Evolutionary conservation across 2,329 filamentous ascomycete species (phyloP), one percentile per base, ranked within the genome.

Genomic region (Gnomoniopsis smithogilvyi): DNA sequence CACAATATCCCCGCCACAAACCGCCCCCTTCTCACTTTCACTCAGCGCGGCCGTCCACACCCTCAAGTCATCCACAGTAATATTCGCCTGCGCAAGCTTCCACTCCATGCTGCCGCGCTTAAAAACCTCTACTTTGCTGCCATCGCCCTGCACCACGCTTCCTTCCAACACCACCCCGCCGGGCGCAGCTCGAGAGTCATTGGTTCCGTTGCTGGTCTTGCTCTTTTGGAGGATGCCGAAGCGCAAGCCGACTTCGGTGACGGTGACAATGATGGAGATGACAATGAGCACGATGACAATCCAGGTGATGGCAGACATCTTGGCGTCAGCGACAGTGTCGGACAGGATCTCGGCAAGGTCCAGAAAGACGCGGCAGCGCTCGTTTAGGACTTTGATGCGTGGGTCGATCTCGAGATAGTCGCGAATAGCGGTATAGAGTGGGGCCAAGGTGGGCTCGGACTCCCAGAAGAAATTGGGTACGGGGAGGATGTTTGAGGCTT

Each of bases 391-490:
- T 73, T 96, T 92, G 71, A 96, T 96, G 56, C 95, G 91, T 8
- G 90, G 92, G 69, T 96, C 94, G 72, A 99, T 98, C 70, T 99
- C 95, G 62, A 99, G 88, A 70, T 99, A 99, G 73, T 98, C 95
- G 67, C 95, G 91, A 53, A 98, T 92, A 61, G 93, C 95, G 60
- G 86, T 88, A 77, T 99, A 99, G 30, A 99, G 86, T 0, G 95
- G 95, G 71, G 97, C 92, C 0, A 99, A 82, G 0, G 92, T 97
- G 19, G 95, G 95, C 71, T 99, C 95, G 12, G 91, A 91, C 72
- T 98, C 93, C 95, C 95, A 99, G 81, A 98, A 96, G 81, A 97
- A 97, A 72, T 94, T 96, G 62, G 94, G 94, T 1, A 96, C 92
- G 73, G 97, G 93, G 59, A 97, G 88, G 72, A 97, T 94, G 70